phyloP scores from a whole-genome alignment of 2,329 filamentous ascomycete genomes.

The Beauveria caledonica region DNA sequence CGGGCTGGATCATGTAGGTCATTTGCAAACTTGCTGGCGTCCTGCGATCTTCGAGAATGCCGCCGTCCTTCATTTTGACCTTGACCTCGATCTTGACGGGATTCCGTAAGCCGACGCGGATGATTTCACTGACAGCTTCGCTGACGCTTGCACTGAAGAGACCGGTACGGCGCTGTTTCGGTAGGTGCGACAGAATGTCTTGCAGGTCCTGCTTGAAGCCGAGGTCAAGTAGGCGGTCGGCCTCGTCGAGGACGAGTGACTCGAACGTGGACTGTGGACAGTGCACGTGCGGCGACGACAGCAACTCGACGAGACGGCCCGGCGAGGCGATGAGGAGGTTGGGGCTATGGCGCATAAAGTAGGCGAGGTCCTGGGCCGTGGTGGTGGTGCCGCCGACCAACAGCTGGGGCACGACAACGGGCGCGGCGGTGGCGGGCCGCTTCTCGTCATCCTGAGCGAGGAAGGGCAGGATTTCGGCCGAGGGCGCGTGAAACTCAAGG shows the following conservation, averaged over 20 bases:
- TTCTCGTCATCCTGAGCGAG: slow-evolving; percentile 46
- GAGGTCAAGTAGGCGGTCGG: slow-evolving; percentile 83
- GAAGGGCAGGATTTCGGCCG: slow-evolving; percentile 54
- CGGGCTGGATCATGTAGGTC: slow-evolving; percentile 68
- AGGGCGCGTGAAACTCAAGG: slow-evolving; percentile 74
- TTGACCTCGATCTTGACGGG: slow-evolving; percentile 92
- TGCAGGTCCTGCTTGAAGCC: slow-evolving; percentile 91
- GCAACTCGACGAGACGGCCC: slow-evolving; percentile 77
- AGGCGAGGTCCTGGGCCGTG: slow-evolving; percentile 77
- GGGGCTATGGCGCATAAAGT: slow-evolving; percentile 74
- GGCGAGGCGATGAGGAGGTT: slow-evolving; percentile 89
- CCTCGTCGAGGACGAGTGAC: slow-evolving; percentile 86
- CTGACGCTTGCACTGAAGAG: slow-evolving; percentile 94
- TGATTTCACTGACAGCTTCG: slow-evolving; percentile 87
- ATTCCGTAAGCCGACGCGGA: slow-evolving; percentile 84
- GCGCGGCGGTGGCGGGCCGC: slow-evolving; percentile 35
- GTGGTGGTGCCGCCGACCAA: slow-evolving; percentile 74
- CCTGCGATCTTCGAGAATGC: slow-evolving; percentile 65
- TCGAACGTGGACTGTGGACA: slow-evolving; percentile 86
- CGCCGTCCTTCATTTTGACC: slow-evolving; percentile 66
- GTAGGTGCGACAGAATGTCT: slow-evolving; percentile 72
- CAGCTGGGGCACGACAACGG: slow-evolving; percentile 72
- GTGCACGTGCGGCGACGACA: slow-evolving; percentile 80
- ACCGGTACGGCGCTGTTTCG: slow-evolving; percentile 88
- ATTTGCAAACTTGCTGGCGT: slow-evolving; percentile 92